Percentiles rank a stretch among this genome's conserved stretches.
phyloP scores from a whole-genome alignment of 306 rosid genomes.

The Vicia villosa region DNA sequence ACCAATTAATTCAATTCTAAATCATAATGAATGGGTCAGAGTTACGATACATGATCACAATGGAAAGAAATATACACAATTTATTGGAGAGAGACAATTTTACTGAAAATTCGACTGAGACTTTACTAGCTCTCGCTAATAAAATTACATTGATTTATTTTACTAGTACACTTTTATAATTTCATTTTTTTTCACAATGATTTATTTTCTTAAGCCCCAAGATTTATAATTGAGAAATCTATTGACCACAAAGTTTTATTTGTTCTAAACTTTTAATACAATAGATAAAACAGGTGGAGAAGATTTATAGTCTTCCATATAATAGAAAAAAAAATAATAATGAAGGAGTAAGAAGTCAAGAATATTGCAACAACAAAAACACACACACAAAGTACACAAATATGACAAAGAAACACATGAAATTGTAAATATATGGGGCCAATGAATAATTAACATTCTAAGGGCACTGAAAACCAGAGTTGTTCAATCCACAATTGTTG shows the following conservation, averaged over 20 bases:
- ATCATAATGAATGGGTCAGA: too few species aligned
- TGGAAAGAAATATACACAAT: too few species aligned
- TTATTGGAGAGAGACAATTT: too few species aligned
- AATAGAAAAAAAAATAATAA: neutral
- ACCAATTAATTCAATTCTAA: too few species aligned
- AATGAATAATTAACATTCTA: neutral
- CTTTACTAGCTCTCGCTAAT: too few species aligned
- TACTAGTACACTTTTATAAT: neutral
- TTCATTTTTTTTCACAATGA: neutral
- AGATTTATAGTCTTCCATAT: conserved; percentile 6
- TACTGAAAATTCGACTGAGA: too few species aligned
- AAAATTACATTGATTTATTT: too few species aligned
- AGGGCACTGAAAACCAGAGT: conserved; percentile 34
- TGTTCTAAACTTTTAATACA: neutral
- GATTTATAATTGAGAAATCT: neutral
- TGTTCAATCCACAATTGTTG: conserved; percentile 55
- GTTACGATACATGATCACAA: too few species aligned
- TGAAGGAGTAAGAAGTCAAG: neutral
- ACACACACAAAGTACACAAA: neutral
- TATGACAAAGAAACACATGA: neutral
- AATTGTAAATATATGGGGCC: neutral
- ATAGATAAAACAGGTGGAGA: neutral
- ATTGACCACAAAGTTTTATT: neutral
- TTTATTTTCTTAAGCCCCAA: neutral
- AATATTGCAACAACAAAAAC: neutral